Conservation (phyloP, 1,139 yeast genomes). For the Candida labiduridarum region DNA sequence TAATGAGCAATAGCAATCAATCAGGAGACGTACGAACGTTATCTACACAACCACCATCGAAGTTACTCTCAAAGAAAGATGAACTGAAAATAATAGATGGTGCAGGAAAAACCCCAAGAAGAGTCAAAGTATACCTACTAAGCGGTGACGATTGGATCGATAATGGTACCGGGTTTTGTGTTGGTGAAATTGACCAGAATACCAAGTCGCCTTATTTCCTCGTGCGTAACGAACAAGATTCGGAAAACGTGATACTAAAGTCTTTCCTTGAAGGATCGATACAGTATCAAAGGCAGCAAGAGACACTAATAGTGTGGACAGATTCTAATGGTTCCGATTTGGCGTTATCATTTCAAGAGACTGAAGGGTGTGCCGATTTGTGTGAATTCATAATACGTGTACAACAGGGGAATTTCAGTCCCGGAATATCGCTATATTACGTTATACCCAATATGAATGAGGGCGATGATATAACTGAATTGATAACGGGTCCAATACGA, state of each 20-base stretch:
- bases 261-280: conserved; percentile 71
- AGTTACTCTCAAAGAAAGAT: not conserved
- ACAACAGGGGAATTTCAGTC: conserved; percentile 62
- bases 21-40: not conserved
- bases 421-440: conserved; percentile 71
- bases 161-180: conserved; percentile 90
- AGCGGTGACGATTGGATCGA: conserved; percentile 88
- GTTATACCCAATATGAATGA: conserved; percentile 53
- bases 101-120: conserved; percentile 47
- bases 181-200: conserved; percentile 58
- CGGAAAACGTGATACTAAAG: conserved; percentile 60
- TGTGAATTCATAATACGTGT: conserved; percentile 78
- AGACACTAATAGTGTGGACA: conserved; percentile 93
- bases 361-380: conserved; percentile 81
- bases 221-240: conserved; percentile 72
- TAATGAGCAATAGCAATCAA: not conserved
- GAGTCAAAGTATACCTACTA: conserved; percentile 87
- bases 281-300: conserved; percentile 93
- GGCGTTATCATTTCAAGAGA: conserved; percentile 91
- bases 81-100: conserved; percentile 10
- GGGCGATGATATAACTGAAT: conserved; percentile 62
- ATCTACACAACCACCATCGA: not conserved
- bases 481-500: conserved; percentile 77
- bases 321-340: conserved; percentile 77
- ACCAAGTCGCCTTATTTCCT: conserved; percentile 58